Conservation (phyloP, 2,329 filamentous ascomycete genomes). For the Thermomyces lanuginosus region DNA sequence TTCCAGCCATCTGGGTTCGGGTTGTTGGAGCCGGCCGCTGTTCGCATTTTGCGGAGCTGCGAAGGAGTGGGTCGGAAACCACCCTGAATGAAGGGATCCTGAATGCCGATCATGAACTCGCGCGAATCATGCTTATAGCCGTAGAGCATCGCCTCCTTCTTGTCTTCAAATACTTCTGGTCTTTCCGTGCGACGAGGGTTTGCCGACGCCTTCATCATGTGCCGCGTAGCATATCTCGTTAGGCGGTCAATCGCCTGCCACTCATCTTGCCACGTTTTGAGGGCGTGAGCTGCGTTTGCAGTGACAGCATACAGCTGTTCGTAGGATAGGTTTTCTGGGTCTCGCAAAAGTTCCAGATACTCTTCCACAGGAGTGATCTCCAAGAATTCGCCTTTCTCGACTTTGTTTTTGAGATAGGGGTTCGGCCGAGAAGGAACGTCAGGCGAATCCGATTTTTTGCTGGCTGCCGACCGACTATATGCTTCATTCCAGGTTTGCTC, state of each 20-base stretch:
- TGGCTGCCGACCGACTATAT: conserved; percentile 16
- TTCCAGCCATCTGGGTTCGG: conserved; percentile 28
- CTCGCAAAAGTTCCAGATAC: conserved; percentile 20
- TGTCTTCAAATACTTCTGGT: conserved; percentile 38
- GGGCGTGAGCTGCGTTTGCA: conserved; percentile 35
- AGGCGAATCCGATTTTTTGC: conserved; percentile 15
- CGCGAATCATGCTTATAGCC: conserved; percentile 42
- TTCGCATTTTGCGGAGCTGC: conserved; percentile 24
- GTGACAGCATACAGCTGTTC: conserved; percentile 41
- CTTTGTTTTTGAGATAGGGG: conserved; percentile 19
- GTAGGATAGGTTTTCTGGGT: conserved; percentile 27
- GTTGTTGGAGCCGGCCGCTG: conserved; percentile 19
- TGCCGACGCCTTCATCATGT: conserved; percentile 33
- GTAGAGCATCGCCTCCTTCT: conserved; percentile 45
- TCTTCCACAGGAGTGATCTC: conserved; percentile 21
- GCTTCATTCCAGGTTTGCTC: conserved; percentile 17
- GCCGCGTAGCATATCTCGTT: conserved; percentile 32
- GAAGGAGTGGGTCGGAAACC: conserved; percentile 30
- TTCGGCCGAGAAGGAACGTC: conserved; percentile 14
- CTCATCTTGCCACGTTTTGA: conserved; percentile 43
- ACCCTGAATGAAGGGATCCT: conserved; percentile 41
- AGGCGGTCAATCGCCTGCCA: conserved; percentile 36
- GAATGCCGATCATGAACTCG: conserved; percentile 28
- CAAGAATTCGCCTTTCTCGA: conserved; percentile 21
- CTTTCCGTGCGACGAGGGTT: conserved; percentile 37